phyloP scores from a whole-genome alignment of 2,329 filamentous ascomycete species.

The Colletotrichum magnum region DNA sequence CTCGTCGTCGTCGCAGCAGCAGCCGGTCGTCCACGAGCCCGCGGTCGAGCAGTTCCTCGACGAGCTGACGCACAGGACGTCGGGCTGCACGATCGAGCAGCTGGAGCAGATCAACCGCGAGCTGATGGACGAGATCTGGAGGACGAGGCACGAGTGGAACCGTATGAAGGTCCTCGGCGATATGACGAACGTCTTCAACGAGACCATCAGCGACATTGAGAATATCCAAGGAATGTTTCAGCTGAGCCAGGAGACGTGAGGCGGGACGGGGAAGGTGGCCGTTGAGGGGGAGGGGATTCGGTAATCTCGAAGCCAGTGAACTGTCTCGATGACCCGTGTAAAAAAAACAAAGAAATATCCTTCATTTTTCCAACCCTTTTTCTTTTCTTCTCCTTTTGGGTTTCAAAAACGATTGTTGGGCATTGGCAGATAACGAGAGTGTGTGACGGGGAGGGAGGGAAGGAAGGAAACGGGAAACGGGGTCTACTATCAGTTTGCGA shows the following conservation, averaged over 20 bases:
- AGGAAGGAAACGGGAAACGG: too few species aligned
- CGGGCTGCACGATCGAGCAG: constrained; percentile 90
- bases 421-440: too few species aligned
- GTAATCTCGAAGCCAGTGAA: too few species aligned
- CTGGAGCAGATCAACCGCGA: constrained; percentile 93
- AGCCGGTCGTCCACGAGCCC: constrained; percentile 61
- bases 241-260: constrained; percentile 55
- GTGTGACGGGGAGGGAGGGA: too few species aligned
- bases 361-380: too few species aligned
- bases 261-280: neutral
- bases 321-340: too few species aligned
- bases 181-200: constrained; percentile 81
- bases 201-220: constrained; percentile 78
- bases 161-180: constrained; percentile 78
- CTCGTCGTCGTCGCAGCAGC: constrained; percentile 44
- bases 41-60: constrained; percentile 72
- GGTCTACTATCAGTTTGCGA: too few species aligned
- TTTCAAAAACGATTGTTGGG: too few species aligned
- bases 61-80: constrained; percentile 76
- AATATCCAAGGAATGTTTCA: constrained; percentile 61
- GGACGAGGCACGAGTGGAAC: constrained; percentile 84
- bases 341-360: too few species aligned
- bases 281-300: neutral
- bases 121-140: constrained; percentile 93
- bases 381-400: too few species aligned